Conservation (phyloP, 495 filamentous ascomycete species). For the Daldinia vernicosa region DNA sequence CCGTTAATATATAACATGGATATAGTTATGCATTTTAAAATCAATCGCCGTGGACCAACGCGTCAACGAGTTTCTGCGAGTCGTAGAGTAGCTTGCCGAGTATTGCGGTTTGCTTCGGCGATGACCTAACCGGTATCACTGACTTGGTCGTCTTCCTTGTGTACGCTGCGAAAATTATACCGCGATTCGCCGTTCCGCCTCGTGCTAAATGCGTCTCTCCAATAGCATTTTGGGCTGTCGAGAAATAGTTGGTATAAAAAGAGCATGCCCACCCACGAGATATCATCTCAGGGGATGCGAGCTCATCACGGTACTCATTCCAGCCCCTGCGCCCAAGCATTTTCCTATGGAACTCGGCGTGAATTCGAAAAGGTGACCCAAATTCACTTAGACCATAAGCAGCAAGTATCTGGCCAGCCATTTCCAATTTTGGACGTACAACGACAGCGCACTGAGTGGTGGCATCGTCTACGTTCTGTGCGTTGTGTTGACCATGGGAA, state of each 20-base stretch:
- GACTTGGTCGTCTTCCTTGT: slow-evolving; percentile 38
- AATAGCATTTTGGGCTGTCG: neutral
- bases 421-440: slow-evolving; percentile 8
- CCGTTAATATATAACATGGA: neutral
- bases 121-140: slow-evolving; percentile 28
- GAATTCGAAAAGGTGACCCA: slow-evolving; percentile 51
- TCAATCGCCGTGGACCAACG: slow-evolving; percentile 28
- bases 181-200: slow-evolving; percentile 37
- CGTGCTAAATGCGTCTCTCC: neutral
- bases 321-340: slow-evolving; percentile 49
- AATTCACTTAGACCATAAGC: slow-evolving; percentile 52
- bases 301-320: slow-evolving; percentile 55
- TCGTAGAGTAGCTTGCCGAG: slow-evolving; percentile 32
- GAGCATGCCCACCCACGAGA: slow-evolving; percentile 51
- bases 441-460: slow-evolving; percentile 4
- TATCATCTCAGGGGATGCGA: slow-evolving; percentile 43
- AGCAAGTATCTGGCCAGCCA: slow-evolving; percentile 53
- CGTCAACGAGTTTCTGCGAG: slow-evolving; percentile 36
- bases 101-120: slow-evolving; percentile 32
- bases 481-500: neutral
- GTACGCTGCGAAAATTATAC: slow-evolving; percentile 56
- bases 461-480: neutral
- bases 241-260: slow-evolving; percentile 48
- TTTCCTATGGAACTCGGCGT: slow-evolving; percentile 48
- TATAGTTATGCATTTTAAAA: neutral